Evolutionary conservation across 129 eudicot species (phyloP).

Genomic region (Cynara cardunculus): DNA sequence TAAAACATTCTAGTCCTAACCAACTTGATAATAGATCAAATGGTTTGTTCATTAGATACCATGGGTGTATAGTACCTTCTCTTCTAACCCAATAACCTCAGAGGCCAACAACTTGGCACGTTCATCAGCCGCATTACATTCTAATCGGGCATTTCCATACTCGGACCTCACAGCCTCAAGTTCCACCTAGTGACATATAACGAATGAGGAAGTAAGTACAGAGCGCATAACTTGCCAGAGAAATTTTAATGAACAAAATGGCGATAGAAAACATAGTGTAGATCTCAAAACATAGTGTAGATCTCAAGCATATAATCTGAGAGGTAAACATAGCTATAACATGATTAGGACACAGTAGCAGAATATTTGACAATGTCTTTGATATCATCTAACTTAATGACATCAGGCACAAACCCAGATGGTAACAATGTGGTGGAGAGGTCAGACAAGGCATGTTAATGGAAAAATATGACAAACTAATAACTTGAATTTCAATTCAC

Average conservation of each 20-base stretch:
- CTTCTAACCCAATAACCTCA: constrained; percentile 96
- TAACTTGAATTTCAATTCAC: neutral
- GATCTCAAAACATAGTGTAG: neutral
- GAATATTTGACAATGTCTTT: neutral
- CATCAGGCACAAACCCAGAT: neutral
- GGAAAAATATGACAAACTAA: neutral
- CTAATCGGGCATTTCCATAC: constrained; percentile 77
- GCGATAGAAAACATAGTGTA: neutral
- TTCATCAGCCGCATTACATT: constrained; percentile 98
- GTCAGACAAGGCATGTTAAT: neutral
- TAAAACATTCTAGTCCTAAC: neutral
- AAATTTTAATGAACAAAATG: neutral
- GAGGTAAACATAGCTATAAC: neutral
- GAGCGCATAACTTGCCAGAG: neutral
- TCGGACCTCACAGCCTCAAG: constrained; percentile 72
- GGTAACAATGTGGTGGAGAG: neutral
- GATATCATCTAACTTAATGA: neutral
- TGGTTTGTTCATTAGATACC: neutral
- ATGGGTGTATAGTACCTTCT: constrained; percentile 61
- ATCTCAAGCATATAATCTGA: neutral
- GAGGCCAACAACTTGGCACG: constrained; percentile 97
- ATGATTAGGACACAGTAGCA: neutral
- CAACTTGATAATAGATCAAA: neutral
- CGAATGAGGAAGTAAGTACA: constrained; percentile 1
- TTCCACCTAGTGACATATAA: constrained; percentile 58